Evolutionary conservation across 2,329 filamentous ascomycete genomes (phyloP).

Genomic region (Cordyceps javanica): DNA sequence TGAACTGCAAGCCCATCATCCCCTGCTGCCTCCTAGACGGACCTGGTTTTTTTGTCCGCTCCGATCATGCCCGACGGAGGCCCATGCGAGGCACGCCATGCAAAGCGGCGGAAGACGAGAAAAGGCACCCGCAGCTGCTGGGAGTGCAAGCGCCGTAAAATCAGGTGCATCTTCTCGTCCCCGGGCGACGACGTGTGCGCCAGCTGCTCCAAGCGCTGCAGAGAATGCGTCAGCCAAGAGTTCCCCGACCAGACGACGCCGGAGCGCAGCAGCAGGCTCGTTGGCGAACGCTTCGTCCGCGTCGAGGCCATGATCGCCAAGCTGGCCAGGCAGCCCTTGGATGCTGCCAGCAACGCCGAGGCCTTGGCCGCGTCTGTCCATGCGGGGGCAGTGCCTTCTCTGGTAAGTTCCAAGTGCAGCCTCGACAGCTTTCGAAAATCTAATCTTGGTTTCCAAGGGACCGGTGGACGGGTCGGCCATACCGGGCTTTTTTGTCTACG

Average conservation of each 20-base stretch:
- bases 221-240: constrained; percentile 43
- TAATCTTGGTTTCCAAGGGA: neutral
- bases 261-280: constrained; percentile 16
- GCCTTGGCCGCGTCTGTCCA: neutral
- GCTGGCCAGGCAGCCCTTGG: constrained; percentile 17
- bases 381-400: neutral
- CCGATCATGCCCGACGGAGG: neutral
- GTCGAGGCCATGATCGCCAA: constrained; percentile 31
- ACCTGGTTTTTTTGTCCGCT: neutral
- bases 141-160: constrained; percentile 53
- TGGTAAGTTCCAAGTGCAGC: neutral
- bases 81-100: neutral
- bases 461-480: neutral
- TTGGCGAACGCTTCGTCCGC: constrained; percentile 26
- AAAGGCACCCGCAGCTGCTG: constrained; percentile 54
- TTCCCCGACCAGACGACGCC: constrained; percentile 27
- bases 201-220: constrained; percentile 38
- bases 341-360: neutral
- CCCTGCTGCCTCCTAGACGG: neutral
- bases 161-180: constrained; percentile 39
- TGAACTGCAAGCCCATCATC: neutral
- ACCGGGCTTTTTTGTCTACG: neutral
- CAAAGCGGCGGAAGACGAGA: constrained; percentile 35
- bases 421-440: neutral
- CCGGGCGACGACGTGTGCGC: constrained; percentile 34